Base-by-base conservation (phyloP, 441 rosid species). In the Omphalea diandra region DNA sequence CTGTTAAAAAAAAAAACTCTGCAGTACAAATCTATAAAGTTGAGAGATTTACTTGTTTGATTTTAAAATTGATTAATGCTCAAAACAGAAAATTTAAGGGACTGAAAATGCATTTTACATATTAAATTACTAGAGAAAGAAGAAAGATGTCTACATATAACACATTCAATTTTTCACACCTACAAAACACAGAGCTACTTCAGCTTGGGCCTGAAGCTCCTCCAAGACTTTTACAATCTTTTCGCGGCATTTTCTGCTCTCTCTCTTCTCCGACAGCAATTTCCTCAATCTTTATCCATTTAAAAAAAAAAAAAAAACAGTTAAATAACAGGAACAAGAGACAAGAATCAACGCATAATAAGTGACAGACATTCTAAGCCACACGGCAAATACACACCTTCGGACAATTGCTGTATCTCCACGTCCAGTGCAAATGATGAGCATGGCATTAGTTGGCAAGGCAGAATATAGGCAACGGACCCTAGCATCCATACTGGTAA, bases 141-240 rank as follows among this genome's bases (percentile, higher is more conserved):
- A 24, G 4, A 27, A 9, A n/a, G n/a, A n/a, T n/a, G n/a, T n/a
- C n/a, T 26, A 27, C 54, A 18, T 41, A 9, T 11, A 32, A 41
- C 52, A 29, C 46, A n/a, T 52, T 82, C 82, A 90, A 31, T 82
- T 83, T 31, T 52, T 91, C 64, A 90, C 82, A 2, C 94, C 91
- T 8, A 88, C 88, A 79, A 93, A 96, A 84, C 99, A 96, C 63
- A 96, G 75, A 52, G 97, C 97, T 73, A 96, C 94, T 84, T 96
- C 97, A 31, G 99, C 98, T 82, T 89, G 90, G 46, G 97, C 97
- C 75, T 93, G 97, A 69, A 93, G 88, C 83, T 96, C 98, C 76
- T 90, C 93, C 82, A 93, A 83, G 67, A 88, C 88, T 85, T 91
- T 87, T 2, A 90, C 89, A 54, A 91, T 76, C 79, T 84, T 86